Evolutionary conservation across 2,329 filamentous ascomycete genomes (phyloP).

Genomic region (Penicillium sp.): DNA sequence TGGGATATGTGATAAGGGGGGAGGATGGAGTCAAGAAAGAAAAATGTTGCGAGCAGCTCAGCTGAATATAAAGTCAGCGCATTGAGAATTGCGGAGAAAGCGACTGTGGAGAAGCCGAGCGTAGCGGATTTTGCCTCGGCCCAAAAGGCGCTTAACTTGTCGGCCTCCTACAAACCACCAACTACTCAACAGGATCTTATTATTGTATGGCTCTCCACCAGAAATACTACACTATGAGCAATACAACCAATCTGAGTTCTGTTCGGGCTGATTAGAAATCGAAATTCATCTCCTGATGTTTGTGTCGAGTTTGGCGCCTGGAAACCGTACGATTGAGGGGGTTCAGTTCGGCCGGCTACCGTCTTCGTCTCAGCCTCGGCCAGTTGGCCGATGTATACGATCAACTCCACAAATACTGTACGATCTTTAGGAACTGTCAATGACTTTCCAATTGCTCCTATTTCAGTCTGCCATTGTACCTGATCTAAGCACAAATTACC

Average conservation of each 20-base stretch:
- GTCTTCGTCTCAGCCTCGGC: slow-evolving; percentile 13
- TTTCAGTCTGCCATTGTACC: slow-evolving; percentile 15
- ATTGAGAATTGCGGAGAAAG: slow-evolving; percentile 35
- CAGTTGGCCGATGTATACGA: slow-evolving; percentile 10
- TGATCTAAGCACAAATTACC: slow-evolving; percentile 19
- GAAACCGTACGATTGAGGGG: slow-evolving; percentile 2
- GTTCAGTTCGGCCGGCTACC: background rate
- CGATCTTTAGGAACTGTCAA: no score
- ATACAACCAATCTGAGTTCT: background rate
- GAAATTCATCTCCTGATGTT: background rate
- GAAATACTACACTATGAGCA: background rate
- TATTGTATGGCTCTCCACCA: background rate
- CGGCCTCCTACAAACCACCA: background rate
- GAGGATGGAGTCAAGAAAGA: slow-evolving; percentile 11
- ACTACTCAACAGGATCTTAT: no score
- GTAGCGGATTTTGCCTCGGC: slow-evolving; percentile 37
- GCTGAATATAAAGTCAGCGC: slow-evolving; percentile 29
- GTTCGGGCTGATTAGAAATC: background rate
- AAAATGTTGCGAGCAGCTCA: slow-evolving; percentile 1
- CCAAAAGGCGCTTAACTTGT: slow-evolving; percentile 11
- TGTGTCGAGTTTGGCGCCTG: background rate
- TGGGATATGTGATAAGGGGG: slow-evolving; percentile 4
- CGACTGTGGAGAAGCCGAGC: slow-evolving; percentile 40
- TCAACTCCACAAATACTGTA: no score
- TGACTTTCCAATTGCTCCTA: slow-evolving; percentile 24